A percentile compares a stretch with the other conserved stretches of the same genome.
Evolutionary conservation across 768 basidiomycete genomes (phyloP).

Genomic region (Amanita polypyramis): DNA sequence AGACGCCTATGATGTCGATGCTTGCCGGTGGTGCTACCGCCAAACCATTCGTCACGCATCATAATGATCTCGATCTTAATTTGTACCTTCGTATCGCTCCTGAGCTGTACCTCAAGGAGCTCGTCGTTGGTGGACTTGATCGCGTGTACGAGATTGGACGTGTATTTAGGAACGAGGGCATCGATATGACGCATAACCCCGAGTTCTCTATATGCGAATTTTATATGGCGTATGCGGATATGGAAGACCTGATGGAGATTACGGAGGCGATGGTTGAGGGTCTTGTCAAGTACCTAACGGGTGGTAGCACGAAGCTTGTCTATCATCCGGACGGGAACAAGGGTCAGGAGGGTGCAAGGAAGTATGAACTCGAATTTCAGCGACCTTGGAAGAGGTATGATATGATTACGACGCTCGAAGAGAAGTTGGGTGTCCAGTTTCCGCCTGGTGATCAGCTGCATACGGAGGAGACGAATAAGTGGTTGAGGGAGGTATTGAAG

Average conservation of each 20-base stretch:
- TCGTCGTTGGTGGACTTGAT: conserved; percentile 94
- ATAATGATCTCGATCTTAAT: conserved; percentile 96
- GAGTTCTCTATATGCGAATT: conserved; percentile 99
- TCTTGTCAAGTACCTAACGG: conserved; percentile 78
- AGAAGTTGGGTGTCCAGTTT: conserved; percentile 87
- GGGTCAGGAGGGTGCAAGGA: conserved; percentile 48
- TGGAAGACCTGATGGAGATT: conserved; percentile 97
- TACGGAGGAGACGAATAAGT: conserved; percentile 80
- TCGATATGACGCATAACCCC: conserved; percentile 98
- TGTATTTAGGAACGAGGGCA: conserved; percentile 97
- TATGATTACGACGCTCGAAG: conserved; percentile 94
- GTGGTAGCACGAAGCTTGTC: conserved; percentile 65
- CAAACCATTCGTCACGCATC: conserved; percentile 97
- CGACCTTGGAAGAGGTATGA: conserved; percentile 97
- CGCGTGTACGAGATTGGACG: conserved; percentile 98
- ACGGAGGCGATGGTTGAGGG: conserved; percentile 88
- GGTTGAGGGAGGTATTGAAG: conserved; percentile 70
- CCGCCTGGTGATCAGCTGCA: conserved; percentile 87
- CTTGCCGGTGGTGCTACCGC: conserved; percentile 96
- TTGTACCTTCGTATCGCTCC: conserved; percentile 96
- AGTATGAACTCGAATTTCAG: conserved; percentile 76
- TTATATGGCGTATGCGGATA: conserved; percentile 99
- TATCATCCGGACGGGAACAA: conserved; percentile 96
- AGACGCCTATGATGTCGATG: conserved; percentile 97
- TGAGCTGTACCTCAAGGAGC: conserved; percentile 95